Evolutionary conservation across 2,329 filamentous ascomycete species (phyloP).

Genomic region (Pyrenochaeta sp.): DNA sequence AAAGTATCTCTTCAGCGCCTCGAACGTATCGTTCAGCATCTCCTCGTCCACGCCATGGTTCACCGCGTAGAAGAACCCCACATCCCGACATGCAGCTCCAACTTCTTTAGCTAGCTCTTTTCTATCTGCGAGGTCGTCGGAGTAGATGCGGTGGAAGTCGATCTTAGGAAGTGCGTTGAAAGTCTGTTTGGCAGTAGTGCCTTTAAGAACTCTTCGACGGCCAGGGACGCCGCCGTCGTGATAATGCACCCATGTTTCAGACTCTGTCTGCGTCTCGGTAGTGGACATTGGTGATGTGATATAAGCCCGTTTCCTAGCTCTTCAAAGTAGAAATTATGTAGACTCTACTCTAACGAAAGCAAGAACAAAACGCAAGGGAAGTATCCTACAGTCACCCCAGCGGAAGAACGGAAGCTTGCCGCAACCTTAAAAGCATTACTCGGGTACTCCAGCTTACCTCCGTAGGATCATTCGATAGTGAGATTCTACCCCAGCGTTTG

Average conservation of each 20-base stretch:
- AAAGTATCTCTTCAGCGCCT: slow-evolving; percentile 42
- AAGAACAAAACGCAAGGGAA: background rate
- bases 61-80: slow-evolving; percentile 47
- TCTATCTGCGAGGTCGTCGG: slow-evolving; percentile 29
- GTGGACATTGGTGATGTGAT: slow-evolving; percentile 11
- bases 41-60: slow-evolving; percentile 42
- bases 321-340: background rate
- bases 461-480: background rate
- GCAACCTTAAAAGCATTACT: slow-evolving; percentile 6
- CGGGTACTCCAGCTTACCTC: background rate
- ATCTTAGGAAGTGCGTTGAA: slow-evolving; percentile 41
- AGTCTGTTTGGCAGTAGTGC: slow-evolving; percentile 32
- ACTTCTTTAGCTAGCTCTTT: slow-evolving; percentile 41
- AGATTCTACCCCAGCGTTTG: background rate
- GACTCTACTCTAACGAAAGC: background rate
- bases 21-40: slow-evolving; percentile 39
- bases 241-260: slow-evolving; percentile 37
- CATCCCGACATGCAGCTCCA: slow-evolving; percentile 41
- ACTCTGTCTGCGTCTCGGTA: slow-evolving; percentile 18
- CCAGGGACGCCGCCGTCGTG: slow-evolving; percentile 43
- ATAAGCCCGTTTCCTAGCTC: background rate
- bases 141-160: slow-evolving; percentile 42
- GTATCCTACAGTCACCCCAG: background rate
- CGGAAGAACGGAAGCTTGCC: slow-evolving; percentile 7
- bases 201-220: slow-evolving; percentile 34